Evolutionary conservation across 2,329 filamentous ascomycete genomes (phyloP), one percentile per base, ranked within the genome.

Genomic region (Colletotrichum sp.): DNA sequence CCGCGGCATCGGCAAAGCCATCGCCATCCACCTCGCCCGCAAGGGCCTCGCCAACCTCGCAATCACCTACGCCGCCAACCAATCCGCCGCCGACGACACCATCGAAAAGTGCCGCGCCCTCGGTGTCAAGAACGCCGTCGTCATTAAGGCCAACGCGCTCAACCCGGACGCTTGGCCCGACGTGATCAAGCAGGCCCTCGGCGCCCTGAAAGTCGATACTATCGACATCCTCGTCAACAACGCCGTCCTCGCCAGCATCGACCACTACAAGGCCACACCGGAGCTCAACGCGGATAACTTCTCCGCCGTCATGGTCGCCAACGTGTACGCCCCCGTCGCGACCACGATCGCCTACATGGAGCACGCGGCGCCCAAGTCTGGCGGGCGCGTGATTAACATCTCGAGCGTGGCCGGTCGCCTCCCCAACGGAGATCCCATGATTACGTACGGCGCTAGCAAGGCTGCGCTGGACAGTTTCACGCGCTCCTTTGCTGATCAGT

Each of bases 321-420:
- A 76, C n/a, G 64, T 69, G 10, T 68, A 68, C 21, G 30, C 26
- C 8, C 69, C 70, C 2, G 78, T 84, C 59, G 82, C 84, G 4
- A 79, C 85, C 2, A 83, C 81, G 0, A 68, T 85, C 39, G 80
- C 81, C 0, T 79, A 79, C 4, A 57, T 82, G 4, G 81, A 82
- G 1, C 76, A 84, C 55, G 75, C 85, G 2, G 62, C 70, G 18
- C 83, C 82, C 71, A 80, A 81, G 68, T 78, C 68, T 2, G 81
- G 82, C 3, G 82, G 84, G 0, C 82, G 84, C 0, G 81, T 85
- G 3, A 78, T 85, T 16, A 80, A 81, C 26, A 78, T 85, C 5
- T 84, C 83, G 1, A 82, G 82, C 0, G 79, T 85, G 0, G 39
- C 59, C 1, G 15, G 36, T 3, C 18, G 24, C 28, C 5, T 16